Evolutionary conservation across 2,329 filamentous ascomycete genomes (phyloP).

Genomic region (Diaporthe sp.): DNA sequence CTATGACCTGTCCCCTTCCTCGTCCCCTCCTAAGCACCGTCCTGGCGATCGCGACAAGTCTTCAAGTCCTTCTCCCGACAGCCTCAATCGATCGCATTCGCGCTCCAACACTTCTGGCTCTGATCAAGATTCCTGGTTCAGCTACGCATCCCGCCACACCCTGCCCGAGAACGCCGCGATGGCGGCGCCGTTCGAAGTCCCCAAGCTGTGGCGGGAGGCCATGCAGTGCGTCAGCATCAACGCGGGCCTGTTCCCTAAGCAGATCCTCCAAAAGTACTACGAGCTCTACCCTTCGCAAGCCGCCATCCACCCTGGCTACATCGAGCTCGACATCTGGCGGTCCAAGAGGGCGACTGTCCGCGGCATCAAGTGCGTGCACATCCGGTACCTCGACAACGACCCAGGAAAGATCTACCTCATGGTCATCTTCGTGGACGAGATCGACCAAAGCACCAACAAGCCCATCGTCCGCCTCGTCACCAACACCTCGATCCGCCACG

Average conservation of each 20-base stretch:
- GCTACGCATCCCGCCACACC: background rate
- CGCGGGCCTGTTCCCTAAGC: slow-evolving; percentile 32
- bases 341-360: slow-evolving; percentile 26
- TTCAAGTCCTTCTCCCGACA: background rate
- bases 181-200: slow-evolving; percentile 32
- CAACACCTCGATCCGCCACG: slow-evolving; percentile 38
- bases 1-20: background rate
- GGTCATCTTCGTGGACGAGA: slow-evolving; percentile 29
- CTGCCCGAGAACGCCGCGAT: background rate
- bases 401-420: slow-evolving; percentile 35
- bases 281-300: slow-evolving; percentile 16
- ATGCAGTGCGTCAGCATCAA: slow-evolving; percentile 40
- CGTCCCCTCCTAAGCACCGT: background rate
- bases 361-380: slow-evolving; percentile 30
- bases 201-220: slow-evolving; percentile 36
- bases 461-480: slow-evolving; percentile 33
- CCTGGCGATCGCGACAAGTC: background rate
- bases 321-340: slow-evolving; percentile 36
- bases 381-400: slow-evolving; percentile 37
- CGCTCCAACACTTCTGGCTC: background rate
- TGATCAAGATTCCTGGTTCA: background rate
- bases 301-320: background rate
- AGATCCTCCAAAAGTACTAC: slow-evolving; percentile 37
- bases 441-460: slow-evolving; percentile 10
- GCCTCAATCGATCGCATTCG: background rate